A percentile compares a stretch with the other conserved stretches of the same genome.
These are phyloP conservation scores for Neonectria ditissima DNA, from an alignment of 2,329 filamentous ascomycete genomes.

Conservation along the genomic window DNA sequence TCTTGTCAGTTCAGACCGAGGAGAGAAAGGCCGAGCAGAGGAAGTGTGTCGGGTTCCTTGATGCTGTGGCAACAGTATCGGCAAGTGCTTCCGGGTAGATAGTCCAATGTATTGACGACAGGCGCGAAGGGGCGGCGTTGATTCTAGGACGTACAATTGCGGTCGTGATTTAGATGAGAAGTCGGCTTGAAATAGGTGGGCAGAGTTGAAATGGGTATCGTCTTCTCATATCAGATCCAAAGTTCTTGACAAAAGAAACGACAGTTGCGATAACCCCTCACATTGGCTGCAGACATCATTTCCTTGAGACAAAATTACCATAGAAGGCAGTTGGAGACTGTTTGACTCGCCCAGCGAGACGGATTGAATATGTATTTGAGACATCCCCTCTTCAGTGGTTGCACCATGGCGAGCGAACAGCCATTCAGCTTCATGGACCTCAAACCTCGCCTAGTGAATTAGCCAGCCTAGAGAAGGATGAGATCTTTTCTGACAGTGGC, in stretches of 20 bases:
- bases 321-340: constrained; percentile 33
- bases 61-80: neutral
- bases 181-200: neutral
- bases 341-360: constrained; percentile 35
- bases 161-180: neutral
- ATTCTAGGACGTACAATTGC: neutral
- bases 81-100: neutral
- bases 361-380: constrained; percentile 49
- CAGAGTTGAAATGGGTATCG: constrained; percentile 12
- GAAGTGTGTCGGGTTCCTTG: neutral
- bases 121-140: neutral
- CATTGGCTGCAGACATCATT: constrained; percentile 33
- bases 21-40: neutral
- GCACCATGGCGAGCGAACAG: constrained; percentile 39
- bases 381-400: constrained; percentile 42
- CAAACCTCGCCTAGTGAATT: constrained; percentile 29
- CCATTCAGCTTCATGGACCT: constrained; percentile 40
- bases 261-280: constrained; percentile 12
- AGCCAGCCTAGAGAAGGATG: constrained; percentile 30
- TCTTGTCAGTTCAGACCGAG: neutral
- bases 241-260: constrained; percentile 12
- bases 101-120: neutral
- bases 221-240: constrained; percentile 35
- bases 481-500: constrained; percentile 50
- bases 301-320: constrained; percentile 44